Evolutionary conservation across 2,329 filamentous ascomycete genomes (phyloP).

Genomic region (Dactylellina haptotyla): DNA sequence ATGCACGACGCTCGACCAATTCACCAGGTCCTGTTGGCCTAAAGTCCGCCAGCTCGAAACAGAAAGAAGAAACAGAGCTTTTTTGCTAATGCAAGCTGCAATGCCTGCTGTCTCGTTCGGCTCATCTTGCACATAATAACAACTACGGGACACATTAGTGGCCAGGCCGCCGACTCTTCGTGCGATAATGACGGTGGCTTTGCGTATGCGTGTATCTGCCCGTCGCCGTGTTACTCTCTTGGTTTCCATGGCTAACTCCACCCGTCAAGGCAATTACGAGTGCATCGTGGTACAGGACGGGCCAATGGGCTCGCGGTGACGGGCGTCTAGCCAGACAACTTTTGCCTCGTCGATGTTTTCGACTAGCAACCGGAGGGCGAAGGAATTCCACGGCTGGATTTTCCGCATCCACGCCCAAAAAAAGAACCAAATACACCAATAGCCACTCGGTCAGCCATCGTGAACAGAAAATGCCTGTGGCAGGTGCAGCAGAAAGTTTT

Average conservation of each 20-base stretch:
- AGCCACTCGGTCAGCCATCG: conserved; percentile 7
- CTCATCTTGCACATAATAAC: conserved; percentile 41
- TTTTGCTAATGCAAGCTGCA: neutral
- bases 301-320: conserved; percentile 7
- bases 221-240: neutral
- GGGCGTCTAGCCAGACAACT: conserved; percentile 40
- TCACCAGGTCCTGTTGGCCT: conserved; percentile 14
- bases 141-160: conserved; percentile 3
- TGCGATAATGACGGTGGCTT: conserved; percentile 51
- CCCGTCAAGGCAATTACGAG: conserved; percentile 15
- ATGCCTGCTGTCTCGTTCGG: conserved; percentile 17
- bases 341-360: conserved; percentile 17
- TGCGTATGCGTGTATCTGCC: conserved; percentile 25
- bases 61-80: neutral
- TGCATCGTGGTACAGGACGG: conserved; percentile 13
- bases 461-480: conserved; percentile 20
- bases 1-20: conserved; percentile 21
- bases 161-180: conserved; percentile 30
- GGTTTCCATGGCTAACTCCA: conserved; percentile 23
- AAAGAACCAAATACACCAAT: neutral
- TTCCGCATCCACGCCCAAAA: neutral
- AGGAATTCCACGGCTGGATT: conserved; percentile 27
- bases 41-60: conserved; percentile 14
- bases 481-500: conserved; percentile 28
- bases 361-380: neutral